Base-by-base conservation (phyloP, 345 rosid genomes). In the Draba incana region DNA sequence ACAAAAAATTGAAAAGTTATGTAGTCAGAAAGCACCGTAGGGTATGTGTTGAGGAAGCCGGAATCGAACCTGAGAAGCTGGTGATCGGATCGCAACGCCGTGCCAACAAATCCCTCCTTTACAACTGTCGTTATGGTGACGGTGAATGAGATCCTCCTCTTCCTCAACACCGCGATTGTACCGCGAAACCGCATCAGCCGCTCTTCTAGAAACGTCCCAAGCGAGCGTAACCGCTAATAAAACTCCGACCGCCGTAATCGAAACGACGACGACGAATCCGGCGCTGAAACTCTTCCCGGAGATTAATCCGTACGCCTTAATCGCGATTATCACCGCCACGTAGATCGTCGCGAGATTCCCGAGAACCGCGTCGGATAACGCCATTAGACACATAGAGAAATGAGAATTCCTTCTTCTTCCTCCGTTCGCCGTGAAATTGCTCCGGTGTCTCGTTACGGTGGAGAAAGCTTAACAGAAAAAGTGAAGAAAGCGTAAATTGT, bases 91-190 rank as follows among this genome's bases (percentile, higher is more conserved):
- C 2, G 98, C 98, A 27, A 93, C 98, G 8, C 97, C 98, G 79
- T 93, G 98, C 98, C 98, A 93, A 55, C 98, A 93, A 50, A 93
- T 93, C 12, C 98, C 98, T 30, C 98, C 96, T 81, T 79, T 90
- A 67, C 97, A 90, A 68, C 81, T 81, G 39, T 62, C 79, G 68
- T 80, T 82, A 76, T 85, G 92, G 10, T 66, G 56, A 50, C 77
- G 77, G 43, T 30, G 78, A 33, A 64, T 75, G 0, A 62, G 69
- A 75, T 75, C 70, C 31, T 64, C 76, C 0, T 68, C 72, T 8
- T 35, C 39, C 39, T 35, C 74, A 15, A 41, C 54, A 39, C 27
- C 62, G 33, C 78, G 78, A 49, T 68, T 75, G 25, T 68, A 75
- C 28, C 88, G 69, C 12, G 88, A 76, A 56, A 92, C 83, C 23